Evolutionary conservation across 2,329 filamentous ascomycete species (phyloP), one percentile per base, ranked within the genome.

Genomic region (Eutypella sp.): DNA sequence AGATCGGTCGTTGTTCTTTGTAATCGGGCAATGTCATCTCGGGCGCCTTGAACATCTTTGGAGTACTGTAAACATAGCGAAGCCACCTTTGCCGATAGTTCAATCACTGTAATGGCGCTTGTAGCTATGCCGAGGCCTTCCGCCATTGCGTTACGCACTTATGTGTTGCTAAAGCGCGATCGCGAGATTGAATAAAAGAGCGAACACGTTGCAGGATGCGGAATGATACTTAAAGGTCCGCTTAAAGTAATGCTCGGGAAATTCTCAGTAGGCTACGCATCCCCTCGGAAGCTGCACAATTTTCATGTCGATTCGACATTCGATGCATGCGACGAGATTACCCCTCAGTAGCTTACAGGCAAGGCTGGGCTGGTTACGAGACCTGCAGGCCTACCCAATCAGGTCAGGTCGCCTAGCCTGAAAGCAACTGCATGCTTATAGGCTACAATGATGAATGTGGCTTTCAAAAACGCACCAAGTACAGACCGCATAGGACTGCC

Each of bases 21-120:
- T 16, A 70, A 53, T 18, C 57, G 58, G 39, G 59, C 49, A 45
- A 68, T 66, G n/a, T 65, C 54, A 1, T 53, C 50, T 46, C 56
- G 49, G 7, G 63, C 59, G 42, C 55, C 40, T 47, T 61, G 59
- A 25, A 66, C 58, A 2, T 60, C 54, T 41, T 52, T 48, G 8
- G 58, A 67, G 49, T 70, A 69, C 41, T 66, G 51, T 19, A 54
- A 57, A 43, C 64, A 70, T 11, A 62, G 51, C 39, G 56, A 57
- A 13, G 52, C 46, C 42, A 70, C 50, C n/a, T n/a, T n/a, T n/a
- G n/a, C n/a, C n/a, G n/a, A n/a, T n/a, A n/a, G n/a, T 39, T 68
- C 68, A 38, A 54, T 57, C 22, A 69, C 62, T 37, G 66, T 60
- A 39, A 67, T 60, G 39, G 68, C 54, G 53, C 57, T 68, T 50